Base-by-base conservation (phyloP, 345 rosid genomes). In the Bretschneidera sinensis region DNA sequence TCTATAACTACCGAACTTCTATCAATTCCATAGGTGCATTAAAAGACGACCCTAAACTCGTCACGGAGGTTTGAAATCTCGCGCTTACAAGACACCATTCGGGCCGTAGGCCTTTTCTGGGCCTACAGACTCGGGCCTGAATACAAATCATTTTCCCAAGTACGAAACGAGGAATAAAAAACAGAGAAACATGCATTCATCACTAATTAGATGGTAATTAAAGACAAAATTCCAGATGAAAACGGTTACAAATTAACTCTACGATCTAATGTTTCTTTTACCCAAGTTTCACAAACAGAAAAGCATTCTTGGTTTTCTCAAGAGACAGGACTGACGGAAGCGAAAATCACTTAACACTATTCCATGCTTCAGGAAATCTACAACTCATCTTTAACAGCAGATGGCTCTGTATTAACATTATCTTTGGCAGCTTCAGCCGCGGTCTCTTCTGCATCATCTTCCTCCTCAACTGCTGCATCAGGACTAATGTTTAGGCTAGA, bases 391-490 rank as follows among this genome's bases (percentile, higher is more conserved):
- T 81, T 79, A 24, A 34, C 45, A 21, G 53, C 66, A 0, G 74
- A 73, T 48, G 77, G 59, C 43, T 82, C 78, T 14, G 66, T 17
- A 8, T 65, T 76, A 4, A 10, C 70, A n/a, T 65, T 76, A 54
- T 71, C 71, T 9, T 64, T 23, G 6, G 5, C 20, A 9, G 69
- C 48, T 33, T 79, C 81, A 0, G 69, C 13, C 65, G 78, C 83
- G 0, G 54, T 64, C 59, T 81, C 88, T 64, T 90, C 97, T 70
- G 81, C 79, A 59, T 83, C 91, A 0, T 76, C 88, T 17, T 92
- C 97, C 74, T 89, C 96, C 53, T 90, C 99, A 1, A 81, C 79
- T 18, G 74, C 68, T 0, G 91, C 96, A 64, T 94, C 97, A 5
- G 84, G 89, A 60, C 82, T 86, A 64, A 94, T 83, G 68, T 74